Conservation (phyloP, 2,329 filamentous ascomycete genomes). For the Hypoxylon sp. region DNA sequence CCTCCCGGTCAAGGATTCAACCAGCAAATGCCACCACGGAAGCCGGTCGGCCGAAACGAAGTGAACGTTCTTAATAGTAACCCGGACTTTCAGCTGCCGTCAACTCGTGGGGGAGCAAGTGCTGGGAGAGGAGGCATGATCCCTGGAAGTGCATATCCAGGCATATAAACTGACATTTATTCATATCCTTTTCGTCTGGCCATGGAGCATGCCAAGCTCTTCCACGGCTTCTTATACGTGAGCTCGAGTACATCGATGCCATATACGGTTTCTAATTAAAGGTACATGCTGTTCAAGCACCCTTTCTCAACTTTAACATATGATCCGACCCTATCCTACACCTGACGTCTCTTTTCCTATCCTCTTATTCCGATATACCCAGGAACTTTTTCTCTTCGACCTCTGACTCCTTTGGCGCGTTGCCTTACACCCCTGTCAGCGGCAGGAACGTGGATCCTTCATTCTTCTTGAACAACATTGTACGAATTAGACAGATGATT, state of each 20-base stretch:
- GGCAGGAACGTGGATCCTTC: constrained; percentile 18
- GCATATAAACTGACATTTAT: constrained; percentile 43
- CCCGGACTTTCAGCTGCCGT: constrained; percentile 85
- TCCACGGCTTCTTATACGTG: constrained; percentile 6
- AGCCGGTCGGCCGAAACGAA: constrained; percentile 69
- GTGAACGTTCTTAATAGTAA: constrained; percentile 84
- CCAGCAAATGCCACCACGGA: constrained; percentile 61
- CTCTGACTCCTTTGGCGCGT: constrained; percentile 25
- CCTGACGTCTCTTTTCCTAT: constrained; percentile 31
- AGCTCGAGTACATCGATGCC: constrained; percentile 1
- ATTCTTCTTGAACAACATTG: constrained; percentile 28
- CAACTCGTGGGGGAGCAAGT: constrained; percentile 53
- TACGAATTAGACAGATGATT: constrained; percentile 9
- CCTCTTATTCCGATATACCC: constrained; percentile 40
- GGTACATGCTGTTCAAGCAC: constrained; percentile 23
- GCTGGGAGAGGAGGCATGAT: constrained; percentile 60
- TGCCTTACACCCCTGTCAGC: constrained; percentile 10
- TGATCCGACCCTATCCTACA: constrained; percentile 8
- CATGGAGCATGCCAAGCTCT: background rate
- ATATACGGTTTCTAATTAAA: constrained; percentile 17
- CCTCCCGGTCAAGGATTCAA: constrained; percentile 62
- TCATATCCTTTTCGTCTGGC: constrained; percentile 17
- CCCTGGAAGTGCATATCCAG: constrained; percentile 69
- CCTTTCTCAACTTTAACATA: constrained; percentile 21
- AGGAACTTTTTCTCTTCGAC: constrained; percentile 37